Evolutionary conservation across 139 green algal genomes (phyloP), one percentile per base, ranked within the genome.

Genomic region (Spirogloea muscicola): DNA sequence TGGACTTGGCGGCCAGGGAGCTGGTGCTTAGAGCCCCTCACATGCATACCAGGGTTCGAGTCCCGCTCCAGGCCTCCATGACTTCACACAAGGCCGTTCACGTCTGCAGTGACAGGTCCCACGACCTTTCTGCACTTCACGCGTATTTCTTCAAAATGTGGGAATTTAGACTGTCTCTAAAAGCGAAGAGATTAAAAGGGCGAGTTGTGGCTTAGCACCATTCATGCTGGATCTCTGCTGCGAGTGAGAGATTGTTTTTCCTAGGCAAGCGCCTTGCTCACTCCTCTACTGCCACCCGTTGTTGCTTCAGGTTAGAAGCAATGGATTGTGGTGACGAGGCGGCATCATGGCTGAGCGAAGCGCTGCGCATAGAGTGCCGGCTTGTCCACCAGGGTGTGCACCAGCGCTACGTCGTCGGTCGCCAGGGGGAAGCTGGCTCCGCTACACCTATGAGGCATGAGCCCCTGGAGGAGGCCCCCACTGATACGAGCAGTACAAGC

Each of bases 361-460:
- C 84, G n/a, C 44, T 95, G 36, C 88, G 90, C 21, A 37, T 89
- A 49, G 74, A 74, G 1, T 96, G 89, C 76, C 73, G 65, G 29
- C 81, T 95, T 40, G 86, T 92, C 57, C 80, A 68, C 71, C 88
- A 91, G 60, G 71, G 49, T 33, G 37, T 46, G 44, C 51, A 65
- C 34, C 10, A 33, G 3, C 42, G 65, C 34, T n/a, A 65, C 31
- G 37, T 33, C 18, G 5, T 33, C 52, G 7, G 52, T 43, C 7
- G 40, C 6, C 31, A 33, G 40, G 7, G 9, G 52, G 7, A 38
- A 62, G 5, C 6, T 38, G 5, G 52, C 7, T n/a, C n/a, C n/a
- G n/a, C n/a, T n/a, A n/a, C n/a, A n/a, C n/a, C n/a, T n/a, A n/a
- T n/a, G n/a, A n/a, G n/a, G n/a, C n/a, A n/a, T n/a, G n/a, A n/a